These are phyloP conservation scores for Quercus engelmannii DNA, from an alignment of 306 rosid species.

Conservation along the genomic window DNA sequence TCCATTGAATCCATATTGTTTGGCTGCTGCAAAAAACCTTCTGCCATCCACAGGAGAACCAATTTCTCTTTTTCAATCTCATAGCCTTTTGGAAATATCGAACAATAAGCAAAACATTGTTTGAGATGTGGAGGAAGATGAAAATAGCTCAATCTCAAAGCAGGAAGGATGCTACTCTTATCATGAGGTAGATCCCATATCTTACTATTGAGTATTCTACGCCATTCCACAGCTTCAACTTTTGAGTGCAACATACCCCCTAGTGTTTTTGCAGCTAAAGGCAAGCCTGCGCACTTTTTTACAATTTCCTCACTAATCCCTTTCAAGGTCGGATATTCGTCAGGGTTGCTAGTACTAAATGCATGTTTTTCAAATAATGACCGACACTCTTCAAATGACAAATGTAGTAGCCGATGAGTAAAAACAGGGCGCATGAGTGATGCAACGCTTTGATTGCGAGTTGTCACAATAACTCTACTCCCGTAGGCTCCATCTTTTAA, in stretches of 20 bases:
- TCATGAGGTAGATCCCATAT: neutral
- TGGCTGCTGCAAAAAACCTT: conserved; percentile 8
- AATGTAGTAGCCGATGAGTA: neutral
- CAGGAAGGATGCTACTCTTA: conserved; percentile 15
- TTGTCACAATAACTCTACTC: conserved; percentile 23
- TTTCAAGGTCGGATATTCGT: neutral
- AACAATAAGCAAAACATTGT: conserved; percentile 15
- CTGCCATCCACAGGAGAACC: conserved; percentile 31
- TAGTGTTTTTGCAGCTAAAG: conserved; percentile 19
- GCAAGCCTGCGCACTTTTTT: conserved; percentile 25
- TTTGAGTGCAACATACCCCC: conserved; percentile 13
- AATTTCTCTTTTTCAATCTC: neutral
- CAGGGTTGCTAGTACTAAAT: neutral
- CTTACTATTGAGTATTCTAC: conserved; percentile 2
- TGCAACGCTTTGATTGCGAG: conserved; percentile 3
- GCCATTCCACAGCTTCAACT: neutral
- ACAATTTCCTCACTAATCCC: neutral
- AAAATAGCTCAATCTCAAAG: conserved; percentile 20
- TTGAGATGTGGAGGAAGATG: conserved; percentile 23
- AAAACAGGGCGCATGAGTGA: neutral
- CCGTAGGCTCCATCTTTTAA: neutral
- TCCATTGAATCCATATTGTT: neutral
- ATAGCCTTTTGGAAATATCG: conserved; percentile 18
- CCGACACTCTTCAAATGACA: conserved; percentile 7
- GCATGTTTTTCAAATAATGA: conserved; percentile 21